A percentile compares a stretch with the other conserved stretches of the same genome.
phyloP scores from a whole-genome alignment of 2,329 filamentous ascomycete species.

The Trichoderma atrobrunneum region DNA sequence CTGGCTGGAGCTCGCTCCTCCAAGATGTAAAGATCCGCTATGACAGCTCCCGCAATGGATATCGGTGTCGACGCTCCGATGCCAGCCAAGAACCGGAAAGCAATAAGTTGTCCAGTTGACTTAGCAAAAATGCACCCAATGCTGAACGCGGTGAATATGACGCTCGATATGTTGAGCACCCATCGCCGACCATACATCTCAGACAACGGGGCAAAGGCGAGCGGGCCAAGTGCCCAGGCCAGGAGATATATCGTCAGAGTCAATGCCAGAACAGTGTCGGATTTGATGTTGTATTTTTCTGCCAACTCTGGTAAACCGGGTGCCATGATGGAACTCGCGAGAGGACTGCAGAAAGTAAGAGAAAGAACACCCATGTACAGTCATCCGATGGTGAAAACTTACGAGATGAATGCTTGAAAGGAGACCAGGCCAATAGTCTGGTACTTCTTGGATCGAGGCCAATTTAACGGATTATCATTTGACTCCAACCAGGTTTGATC shows the following conservation, averaged over 20 bases:
- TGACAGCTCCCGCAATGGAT: conserved; percentile 49
- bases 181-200: conserved; percentile 46
- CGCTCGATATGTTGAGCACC: conserved; percentile 44
- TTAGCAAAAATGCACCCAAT: conserved; percentile 46
- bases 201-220: conserved; percentile 47
- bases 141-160: conserved; percentile 56
- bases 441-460: not conserved
- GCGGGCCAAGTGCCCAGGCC: conserved; percentile 37
- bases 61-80: conserved; percentile 42
- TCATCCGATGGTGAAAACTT: not conserved
- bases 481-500: not conserved
- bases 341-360: not conserved
- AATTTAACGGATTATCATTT: not conserved
- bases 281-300: not conserved
- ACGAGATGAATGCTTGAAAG: conserved; percentile 6
- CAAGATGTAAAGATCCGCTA: conserved; percentile 48
- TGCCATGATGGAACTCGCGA: conserved; percentile 8
- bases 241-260: conserved; percentile 11
- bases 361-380: not conserved
- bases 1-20: conserved; percentile 45
- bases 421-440: not conserved
- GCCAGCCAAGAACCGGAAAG: conserved; percentile 47
- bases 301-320: conserved; percentile 1
- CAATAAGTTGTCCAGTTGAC: conserved; percentile 41
- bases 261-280: not conserved